Percentiles rank a stretch among this genome's conserved stretches.
These are phyloP conservation scores for Ophiostoma novo-ulmi DNA, from an alignment of 2,329 filamentous ascomycete species.

Conservation along the genomic window DNA sequence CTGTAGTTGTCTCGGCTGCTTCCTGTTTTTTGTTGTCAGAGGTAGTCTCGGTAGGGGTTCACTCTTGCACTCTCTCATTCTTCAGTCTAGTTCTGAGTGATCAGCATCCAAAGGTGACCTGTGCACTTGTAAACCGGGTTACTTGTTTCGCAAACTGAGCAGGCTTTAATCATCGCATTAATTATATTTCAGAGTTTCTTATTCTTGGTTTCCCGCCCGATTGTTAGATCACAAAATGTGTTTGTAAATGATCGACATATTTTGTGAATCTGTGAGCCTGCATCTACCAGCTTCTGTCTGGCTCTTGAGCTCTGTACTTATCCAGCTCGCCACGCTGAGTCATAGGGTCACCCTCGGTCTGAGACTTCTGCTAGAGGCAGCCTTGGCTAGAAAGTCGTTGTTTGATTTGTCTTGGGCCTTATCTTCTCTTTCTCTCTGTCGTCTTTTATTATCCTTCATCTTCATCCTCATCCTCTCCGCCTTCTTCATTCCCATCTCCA, in stretches of 20 bases:
- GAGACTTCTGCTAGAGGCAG: neutral
- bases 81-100: neutral
- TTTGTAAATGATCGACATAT: neutral
- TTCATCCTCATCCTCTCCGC: no score
- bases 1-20: neutral
- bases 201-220: neutral
- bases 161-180: neutral
- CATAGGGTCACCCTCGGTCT: neutral
- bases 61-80: neutral
- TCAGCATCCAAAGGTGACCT: neutral
- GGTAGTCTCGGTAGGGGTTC: no score
- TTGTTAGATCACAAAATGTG: neutral
- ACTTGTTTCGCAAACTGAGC: neutral
- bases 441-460: neutral
- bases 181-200: constrained; percentile 1
- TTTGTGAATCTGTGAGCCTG: neutral
- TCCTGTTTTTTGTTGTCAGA: no score
- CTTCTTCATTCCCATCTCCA: neutral
- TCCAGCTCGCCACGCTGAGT: no score
- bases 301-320: no score
- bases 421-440: neutral
- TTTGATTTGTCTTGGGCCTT: neutral
- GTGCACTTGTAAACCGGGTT: neutral
- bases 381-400: neutral
- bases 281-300: neutral